Evolutionary conservation across 2,329 filamentous ascomycete genomes (phyloP).

Genomic region (Neonectria magnoliae): DNA sequence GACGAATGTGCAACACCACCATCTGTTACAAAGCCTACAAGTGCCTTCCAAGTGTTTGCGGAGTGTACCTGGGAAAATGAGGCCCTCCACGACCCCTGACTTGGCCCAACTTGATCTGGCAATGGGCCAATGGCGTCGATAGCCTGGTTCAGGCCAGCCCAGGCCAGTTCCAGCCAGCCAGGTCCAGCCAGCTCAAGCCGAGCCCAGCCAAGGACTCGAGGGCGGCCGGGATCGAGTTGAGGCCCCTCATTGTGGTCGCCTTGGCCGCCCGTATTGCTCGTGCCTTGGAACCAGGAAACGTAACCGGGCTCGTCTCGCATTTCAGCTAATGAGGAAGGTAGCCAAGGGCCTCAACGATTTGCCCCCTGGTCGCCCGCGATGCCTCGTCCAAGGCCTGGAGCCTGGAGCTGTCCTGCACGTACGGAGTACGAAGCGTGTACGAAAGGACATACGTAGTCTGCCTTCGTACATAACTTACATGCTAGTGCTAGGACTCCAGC

Average conservation of each 20-base stretch:
- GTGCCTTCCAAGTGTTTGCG: too few species aligned
- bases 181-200: too few species aligned
- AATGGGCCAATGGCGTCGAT: slow-evolving; percentile 6
- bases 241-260: slow-evolving; percentile 2
- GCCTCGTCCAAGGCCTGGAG: neutral
- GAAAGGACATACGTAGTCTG: too few species aligned
- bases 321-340: neutral
- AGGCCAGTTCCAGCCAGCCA: neutral
- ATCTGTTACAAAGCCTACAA: slow-evolving; percentile 1
- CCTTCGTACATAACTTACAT: neutral
- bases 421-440: neutral
- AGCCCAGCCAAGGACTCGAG: neutral
- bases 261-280: slow-evolving; percentile 12
- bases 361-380: neutral
- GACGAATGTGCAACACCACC: slow-evolving; percentile 30
- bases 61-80: neutral
- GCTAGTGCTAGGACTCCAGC: neutral
- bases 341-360: neutral
- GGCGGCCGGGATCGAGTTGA: neutral
- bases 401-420: neutral
- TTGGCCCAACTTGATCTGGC: slow-evolving; percentile 8
- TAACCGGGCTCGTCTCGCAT: slow-evolving; percentile 6
- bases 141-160: neutral
- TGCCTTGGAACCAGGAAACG: slow-evolving; percentile 3
- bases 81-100: slow-evolving; percentile 16